phyloP scores from a whole-genome alignment of 768 basidiomycete genomes.

The Amanita rubescens region DNA sequence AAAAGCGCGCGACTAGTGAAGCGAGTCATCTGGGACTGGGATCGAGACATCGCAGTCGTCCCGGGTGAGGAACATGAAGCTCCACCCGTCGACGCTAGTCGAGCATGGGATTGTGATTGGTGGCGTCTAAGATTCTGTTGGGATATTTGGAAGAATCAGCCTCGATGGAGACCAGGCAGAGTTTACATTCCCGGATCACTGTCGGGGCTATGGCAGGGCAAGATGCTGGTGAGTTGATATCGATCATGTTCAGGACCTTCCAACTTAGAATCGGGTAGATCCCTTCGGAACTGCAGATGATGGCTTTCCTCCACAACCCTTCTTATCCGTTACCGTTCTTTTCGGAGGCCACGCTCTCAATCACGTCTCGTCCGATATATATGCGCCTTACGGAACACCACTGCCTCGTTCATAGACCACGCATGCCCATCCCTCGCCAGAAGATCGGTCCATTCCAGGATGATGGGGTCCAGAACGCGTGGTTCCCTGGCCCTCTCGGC shows the following conservation, averaged over 20 bases:
- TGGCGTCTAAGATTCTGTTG: slow-evolving; percentile 42
- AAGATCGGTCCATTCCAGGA: background rate
- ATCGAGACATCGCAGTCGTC: slow-evolving; percentile 6
- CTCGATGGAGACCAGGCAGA: slow-evolving; percentile 22
- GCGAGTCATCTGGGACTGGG: slow-evolving; percentile 23
- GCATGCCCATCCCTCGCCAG: slow-evolving; percentile 16
- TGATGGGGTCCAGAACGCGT: slow-evolving; percentile 32
- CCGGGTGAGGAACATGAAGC: slow-evolving; percentile 13
- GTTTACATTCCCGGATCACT: slow-evolving; percentile 46
- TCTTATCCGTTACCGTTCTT: slow-evolving; percentile 20
- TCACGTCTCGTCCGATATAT: slow-evolving; percentile 46
- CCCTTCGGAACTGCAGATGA: background rate
- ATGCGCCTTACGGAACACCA: slow-evolving; percentile 54
- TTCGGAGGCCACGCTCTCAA: slow-evolving; percentile 24
- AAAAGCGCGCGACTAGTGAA: slow-evolving; percentile 24
- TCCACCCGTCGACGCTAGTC: slow-evolving; percentile 25
- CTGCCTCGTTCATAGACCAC: slow-evolving; percentile 9
- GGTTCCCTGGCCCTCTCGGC: slow-evolving; percentile 27
- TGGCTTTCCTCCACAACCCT: slow-evolving; percentile 7
- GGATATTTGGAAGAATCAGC: slow-evolving; percentile 19
- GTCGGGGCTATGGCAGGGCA: slow-evolving; percentile 55
- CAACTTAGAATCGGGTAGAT: background rate
- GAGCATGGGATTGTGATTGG: slow-evolving; percentile 51
- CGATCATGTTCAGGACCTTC: background rate
- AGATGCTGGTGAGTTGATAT: slow-evolving; percentile 41